A percentile compares a stretch with the other conserved stretches of the same genome.
phyloP scores from a whole-genome alignment of 2,329 filamentous ascomycete genomes.

The Torrubiella hemipterigena region DNA sequence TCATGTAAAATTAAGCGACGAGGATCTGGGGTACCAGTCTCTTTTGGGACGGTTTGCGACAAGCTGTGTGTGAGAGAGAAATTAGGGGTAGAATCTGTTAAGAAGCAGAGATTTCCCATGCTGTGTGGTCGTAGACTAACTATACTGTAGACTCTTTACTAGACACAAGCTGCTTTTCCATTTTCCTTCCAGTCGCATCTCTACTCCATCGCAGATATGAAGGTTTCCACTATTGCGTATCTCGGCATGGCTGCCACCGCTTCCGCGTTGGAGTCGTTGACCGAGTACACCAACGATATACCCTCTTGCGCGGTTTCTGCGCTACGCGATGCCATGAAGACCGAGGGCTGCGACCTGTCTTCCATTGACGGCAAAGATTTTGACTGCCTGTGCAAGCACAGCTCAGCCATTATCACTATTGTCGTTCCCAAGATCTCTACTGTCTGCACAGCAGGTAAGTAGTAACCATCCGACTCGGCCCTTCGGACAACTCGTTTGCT shows the following conservation, averaged over 20 bases:
- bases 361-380: constrained; percentile 4
- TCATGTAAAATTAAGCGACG: too few species aligned
- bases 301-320: constrained; percentile 3
- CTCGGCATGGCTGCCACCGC: constrained; percentile 1
- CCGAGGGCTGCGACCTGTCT: constrained; percentile 3
- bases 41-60: too few species aligned
- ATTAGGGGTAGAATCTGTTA: too few species aligned
- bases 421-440: constrained; percentile 3
- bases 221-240: constrained; percentile 3
- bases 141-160: too few species aligned
- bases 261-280: constrained; percentile 3
- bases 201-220: too few species aligned
- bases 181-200: too few species aligned
- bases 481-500: neutral
- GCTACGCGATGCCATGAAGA: constrained; percentile 4
- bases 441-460: constrained; percentile 4
- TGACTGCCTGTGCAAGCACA: constrained; percentile 6
- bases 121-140: too few species aligned
- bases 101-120: too few species aligned
- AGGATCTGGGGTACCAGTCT: too few species aligned
- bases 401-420: constrained; percentile 3
- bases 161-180: too few species aligned
- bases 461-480: neutral
- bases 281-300: constrained; percentile 4
- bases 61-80: too few species aligned